A percentile compares a stretch with the other conserved stretches of the same genome.
phyloP scores from a whole-genome alignment of 148 eudicot genomes.

The Amaranthus cruentus region DNA sequence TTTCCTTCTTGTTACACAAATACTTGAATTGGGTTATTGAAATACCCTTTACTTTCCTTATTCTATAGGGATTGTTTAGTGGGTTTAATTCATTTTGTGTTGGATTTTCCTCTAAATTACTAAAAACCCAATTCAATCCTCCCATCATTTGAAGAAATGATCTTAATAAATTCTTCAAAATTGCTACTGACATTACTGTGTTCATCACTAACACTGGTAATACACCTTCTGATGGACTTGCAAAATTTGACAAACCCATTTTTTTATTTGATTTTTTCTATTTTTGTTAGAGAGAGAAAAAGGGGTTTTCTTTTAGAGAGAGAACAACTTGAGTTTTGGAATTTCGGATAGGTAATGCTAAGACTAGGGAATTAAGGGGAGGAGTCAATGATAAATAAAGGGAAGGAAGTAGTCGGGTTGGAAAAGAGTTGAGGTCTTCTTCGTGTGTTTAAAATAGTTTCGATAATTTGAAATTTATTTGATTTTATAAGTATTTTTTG shows the following conservation, averaged over 20 bases:
- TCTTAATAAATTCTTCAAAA: conserved; percentile 45
- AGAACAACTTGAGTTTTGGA: neutral
- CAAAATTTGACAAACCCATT: conserved; percentile 64
- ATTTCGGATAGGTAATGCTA: neutral
- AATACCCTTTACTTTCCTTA: conserved; percentile 20
- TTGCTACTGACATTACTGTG: conserved; percentile 45
- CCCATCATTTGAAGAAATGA: conserved; percentile 36
- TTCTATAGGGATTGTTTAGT: neutral
- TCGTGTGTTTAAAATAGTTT: too few species aligned
- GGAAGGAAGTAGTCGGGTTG: neutral
- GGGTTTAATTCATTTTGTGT: conserved; percentile 10
- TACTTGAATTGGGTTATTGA: conserved; percentile 35
- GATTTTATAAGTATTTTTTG: too few species aligned
- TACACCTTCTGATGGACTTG: conserved; percentile 51
- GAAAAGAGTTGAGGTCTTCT: too few species aligned
- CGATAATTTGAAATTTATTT: too few species aligned
- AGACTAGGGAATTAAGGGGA: neutral
- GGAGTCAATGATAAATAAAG: conserved; percentile 26
- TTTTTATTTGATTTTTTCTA: neutral
- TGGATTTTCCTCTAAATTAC: conserved; percentile 29
- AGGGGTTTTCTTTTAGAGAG: conserved; percentile 6
- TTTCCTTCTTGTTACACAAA: neutral
- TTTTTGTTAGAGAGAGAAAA: conserved; percentile 25
- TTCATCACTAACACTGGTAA: conserved; percentile 56
- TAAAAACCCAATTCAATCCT: conserved; percentile 9